Evolutionary conservation across 768 basidiomycete genomes (phyloP).

Genomic region (Trichaptum fuscoviolaceum): DNA sequence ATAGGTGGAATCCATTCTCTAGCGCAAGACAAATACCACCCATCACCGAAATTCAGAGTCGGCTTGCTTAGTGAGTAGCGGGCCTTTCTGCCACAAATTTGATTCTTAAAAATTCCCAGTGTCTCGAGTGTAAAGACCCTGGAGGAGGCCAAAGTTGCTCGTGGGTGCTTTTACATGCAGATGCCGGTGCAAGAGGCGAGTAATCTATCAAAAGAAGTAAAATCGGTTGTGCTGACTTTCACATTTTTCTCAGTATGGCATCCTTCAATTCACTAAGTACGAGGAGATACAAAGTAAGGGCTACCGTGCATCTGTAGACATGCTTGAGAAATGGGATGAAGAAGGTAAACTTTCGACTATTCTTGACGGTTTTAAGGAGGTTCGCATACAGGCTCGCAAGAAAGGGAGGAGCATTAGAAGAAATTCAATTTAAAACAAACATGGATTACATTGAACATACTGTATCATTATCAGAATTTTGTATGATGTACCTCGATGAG

Average conservation of each 20-base stretch:
- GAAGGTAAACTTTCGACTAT: constrained; percentile 81
- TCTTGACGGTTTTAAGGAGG: constrained; percentile 54
- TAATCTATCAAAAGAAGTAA: constrained; percentile 2
- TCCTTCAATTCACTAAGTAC: constrained; percentile 84
- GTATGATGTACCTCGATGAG: not conserved
- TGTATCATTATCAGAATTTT: constrained; percentile 2
- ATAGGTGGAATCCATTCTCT: constrained; percentile 90
- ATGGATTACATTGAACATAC: not conserved
- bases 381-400: constrained; percentile 42
- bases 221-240: constrained; percentile 7
- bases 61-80: constrained; percentile 83
- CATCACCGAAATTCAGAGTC: constrained; percentile 90
- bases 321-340: constrained; percentile 72
- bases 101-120: constrained; percentile 34
- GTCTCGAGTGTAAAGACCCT: constrained; percentile 94
- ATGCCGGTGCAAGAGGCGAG: constrained; percentile 92
- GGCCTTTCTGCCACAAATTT: not conserved
- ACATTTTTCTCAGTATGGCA: constrained; percentile 64
- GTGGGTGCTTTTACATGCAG: constrained; percentile 85
- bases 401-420: constrained; percentile 75
- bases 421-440: constrained; percentile 50
- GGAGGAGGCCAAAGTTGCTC: constrained; percentile 89
- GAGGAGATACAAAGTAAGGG: constrained; percentile 85
- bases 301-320: constrained; percentile 63
- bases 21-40: constrained; percentile 71